Evolutionary conservation across 2,329 filamentous ascomycete genomes (phyloP), one percentile per base, ranked within the genome.

Genomic region (Calonectria ilicicola): DNA sequence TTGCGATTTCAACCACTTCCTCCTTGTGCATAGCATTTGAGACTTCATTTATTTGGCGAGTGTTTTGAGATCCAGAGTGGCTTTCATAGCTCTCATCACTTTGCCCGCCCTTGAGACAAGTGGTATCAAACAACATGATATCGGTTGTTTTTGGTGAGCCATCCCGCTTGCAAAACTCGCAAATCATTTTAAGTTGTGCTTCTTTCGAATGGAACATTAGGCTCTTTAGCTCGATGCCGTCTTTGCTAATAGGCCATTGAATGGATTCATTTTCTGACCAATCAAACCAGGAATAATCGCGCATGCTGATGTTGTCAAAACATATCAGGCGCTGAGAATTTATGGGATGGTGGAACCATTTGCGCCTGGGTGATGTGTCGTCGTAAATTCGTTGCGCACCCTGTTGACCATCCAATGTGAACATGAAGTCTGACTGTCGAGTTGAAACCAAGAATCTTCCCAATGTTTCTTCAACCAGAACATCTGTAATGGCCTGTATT

Each of bases 391-490:
- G n/a, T 47, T 72, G 67, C 46, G 65, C 70, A 60, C 79, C 74
- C 46, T 47, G 44, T n/a, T 79, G 53, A 17, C 76, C 72, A 32
- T 74, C 76, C 56, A 82, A 72, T 71, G 51, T 77, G 72, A 80
- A 81, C 29, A 84, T 63, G 67, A 81, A 70, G 63, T 82, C 81
- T 15, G 80, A 80, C 64, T 80, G 73, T 17, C 73, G 75, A 63
- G 81, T 83, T 17, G 82, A 81, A 42, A 83, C 38, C 46, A 84
- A 62, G 47, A 83, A 81, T 42, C 79, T 82, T 1, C 70, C 74
- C 17, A 70, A 73, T 21, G 27, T 35, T 23, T 81, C 79, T 68
- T 69, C 75, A 21, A 78, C 69, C 53, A 83, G 63, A 23, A 80
- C 70, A 64, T 81, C 77, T 10, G 73, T 72, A 47, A 82, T 79